These are phyloP conservation scores for Trichoderma asperellum DNA, from an alignment of 2,329 filamentous ascomycete species.

Conservation along the genomic window DNA sequence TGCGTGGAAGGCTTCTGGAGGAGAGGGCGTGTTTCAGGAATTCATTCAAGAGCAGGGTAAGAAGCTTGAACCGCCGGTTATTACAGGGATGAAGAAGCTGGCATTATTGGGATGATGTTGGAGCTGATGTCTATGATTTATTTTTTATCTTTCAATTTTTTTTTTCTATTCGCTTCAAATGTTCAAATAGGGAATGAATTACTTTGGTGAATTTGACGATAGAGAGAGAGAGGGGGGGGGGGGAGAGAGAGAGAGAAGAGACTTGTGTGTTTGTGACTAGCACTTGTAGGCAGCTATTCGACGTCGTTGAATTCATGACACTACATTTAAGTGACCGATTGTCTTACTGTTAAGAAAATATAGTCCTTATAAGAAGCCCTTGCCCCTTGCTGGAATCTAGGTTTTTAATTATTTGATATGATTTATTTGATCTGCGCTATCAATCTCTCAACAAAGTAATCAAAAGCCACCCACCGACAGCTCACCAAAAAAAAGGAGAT, in stretches of 20 bases:
- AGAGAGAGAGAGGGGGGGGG: too few relatives aligned
- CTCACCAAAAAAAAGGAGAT: background rate
- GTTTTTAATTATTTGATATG: background rate
- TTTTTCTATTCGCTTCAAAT: background rate
- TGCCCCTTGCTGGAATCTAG: too few relatives aligned
- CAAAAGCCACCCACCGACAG: background rate
- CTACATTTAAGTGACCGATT: too few relatives aligned
- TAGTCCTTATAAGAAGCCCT: too few relatives aligned
- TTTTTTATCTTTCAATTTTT: background rate
- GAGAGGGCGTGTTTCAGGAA: slow-evolving; percentile 57
- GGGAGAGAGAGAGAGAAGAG: too few relatives aligned
- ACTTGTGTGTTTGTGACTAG: too few relatives aligned
- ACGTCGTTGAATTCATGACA: too few relatives aligned
- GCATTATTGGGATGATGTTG: slow-evolving; percentile 52
- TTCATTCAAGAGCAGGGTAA: slow-evolving; percentile 52
- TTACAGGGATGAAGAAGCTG: slow-evolving; percentile 55
- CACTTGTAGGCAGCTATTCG: too few relatives aligned
- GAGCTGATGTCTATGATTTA: background rate
- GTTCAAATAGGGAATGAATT: background rate
- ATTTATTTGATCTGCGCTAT: background rate
- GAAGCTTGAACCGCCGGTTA: slow-evolving; percentile 53
- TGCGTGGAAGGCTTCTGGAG: slow-evolving; percentile 49
- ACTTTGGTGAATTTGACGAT: too few relatives aligned
- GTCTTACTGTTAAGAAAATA: too few relatives aligned
- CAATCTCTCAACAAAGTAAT: background rate